Evolutionary conservation across 1,139 yeast genomes (phyloP).

Genomic region (Meyerozyma carpophila): DNA sequence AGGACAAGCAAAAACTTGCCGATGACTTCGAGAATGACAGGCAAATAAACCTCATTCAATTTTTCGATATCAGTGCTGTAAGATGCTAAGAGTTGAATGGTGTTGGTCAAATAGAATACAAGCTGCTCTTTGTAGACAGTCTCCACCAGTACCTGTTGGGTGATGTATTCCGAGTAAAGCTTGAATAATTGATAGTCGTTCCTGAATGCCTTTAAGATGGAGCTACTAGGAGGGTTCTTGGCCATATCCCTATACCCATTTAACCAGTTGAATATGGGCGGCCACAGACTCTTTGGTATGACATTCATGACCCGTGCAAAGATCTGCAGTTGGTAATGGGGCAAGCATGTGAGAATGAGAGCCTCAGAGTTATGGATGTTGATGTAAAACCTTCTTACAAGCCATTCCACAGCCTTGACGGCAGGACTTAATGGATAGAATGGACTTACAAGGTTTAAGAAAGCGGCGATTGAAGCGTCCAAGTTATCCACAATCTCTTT

Average conservation of each 20-base stretch:
- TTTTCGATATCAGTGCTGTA: slow-evolving; percentile 23
- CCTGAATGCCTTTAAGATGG: slow-evolving; percentile 65
- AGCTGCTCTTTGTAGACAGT: slow-evolving; percentile 67
- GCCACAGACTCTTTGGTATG: slow-evolving; percentile 57
- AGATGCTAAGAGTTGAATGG: slow-evolving; percentile 55
- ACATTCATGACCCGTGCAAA: slow-evolving; percentile 73
- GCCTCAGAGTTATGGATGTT: slow-evolving; percentile 76
- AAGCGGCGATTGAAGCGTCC: slow-evolving; percentile 69
- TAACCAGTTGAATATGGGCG: slow-evolving; percentile 72
- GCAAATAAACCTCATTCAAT: slow-evolving; percentile 35
- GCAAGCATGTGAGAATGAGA: slow-evolving; percentile 64
- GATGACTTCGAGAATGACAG: slow-evolving; percentile 52
- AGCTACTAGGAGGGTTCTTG: slow-evolving; percentile 59
- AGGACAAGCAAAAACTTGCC: slow-evolving; percentile 44
- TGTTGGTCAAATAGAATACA: slow-evolving; percentile 70
- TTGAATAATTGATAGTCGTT: slow-evolving; percentile 65
- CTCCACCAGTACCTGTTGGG: slow-evolving; percentile 47
- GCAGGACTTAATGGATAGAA: slow-evolving; percentile 72
- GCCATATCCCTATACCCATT: slow-evolving; percentile 60
- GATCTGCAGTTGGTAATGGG: slow-evolving; percentile 68
- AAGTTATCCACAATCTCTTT: slow-evolving; percentile 71
- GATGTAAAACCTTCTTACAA: slow-evolving; percentile 84
- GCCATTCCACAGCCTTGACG: slow-evolving; percentile 87
- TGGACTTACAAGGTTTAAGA: slow-evolving; percentile 70
- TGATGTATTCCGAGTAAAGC: slow-evolving; percentile 56